A percentile compares a stretch with the other conserved stretches of the same genome.
Conservation (phyloP, 495 filamentous ascomycete species). For the Penicillium silybi region DNA sequence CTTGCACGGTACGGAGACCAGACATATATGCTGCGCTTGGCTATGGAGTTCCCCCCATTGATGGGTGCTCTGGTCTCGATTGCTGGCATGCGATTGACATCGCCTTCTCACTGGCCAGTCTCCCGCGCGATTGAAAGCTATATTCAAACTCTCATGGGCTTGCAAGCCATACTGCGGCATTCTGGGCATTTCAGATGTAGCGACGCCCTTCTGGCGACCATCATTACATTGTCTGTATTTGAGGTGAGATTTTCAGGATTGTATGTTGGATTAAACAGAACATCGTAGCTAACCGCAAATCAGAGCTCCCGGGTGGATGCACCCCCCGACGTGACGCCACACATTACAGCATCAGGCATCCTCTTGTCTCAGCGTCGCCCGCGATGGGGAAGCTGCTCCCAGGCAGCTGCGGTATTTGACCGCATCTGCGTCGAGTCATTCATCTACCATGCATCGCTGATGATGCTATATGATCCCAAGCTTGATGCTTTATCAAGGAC, state of each 20-base stretch:
- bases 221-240: conserved; percentile 10
- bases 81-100: conserved; percentile 10
- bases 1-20: conserved; percentile 7
- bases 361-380: conserved; percentile 1
- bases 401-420: conserved; percentile 9
- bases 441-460: conserved; percentile 12
- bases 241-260: conserved; percentile 1
- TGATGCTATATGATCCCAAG: conserved; percentile 15
- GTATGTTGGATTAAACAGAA: background rate
- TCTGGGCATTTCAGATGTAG: background rate
- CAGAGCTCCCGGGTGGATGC: conserved; percentile 7
- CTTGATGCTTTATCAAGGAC: conserved; percentile 7
- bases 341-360: conserved; percentile 7
- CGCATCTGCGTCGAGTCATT: conserved; percentile 16
- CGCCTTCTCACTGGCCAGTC: conserved; percentile 1
- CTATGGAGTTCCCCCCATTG: conserved; percentile 11
- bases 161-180: background rate
- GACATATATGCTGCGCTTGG: conserved; percentile 8
- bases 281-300: background rate
- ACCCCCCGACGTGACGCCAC: conserved; percentile 1
- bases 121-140: conserved; percentile 6
- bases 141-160: conserved; percentile 1
- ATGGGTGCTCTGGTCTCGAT: conserved; percentile 14
- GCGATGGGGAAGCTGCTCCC: background rate
- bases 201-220: conserved; percentile 9